phyloP scores from a whole-genome alignment of 2,329 filamentous ascomycete genomes.

The Claviceps sp. region DNA sequence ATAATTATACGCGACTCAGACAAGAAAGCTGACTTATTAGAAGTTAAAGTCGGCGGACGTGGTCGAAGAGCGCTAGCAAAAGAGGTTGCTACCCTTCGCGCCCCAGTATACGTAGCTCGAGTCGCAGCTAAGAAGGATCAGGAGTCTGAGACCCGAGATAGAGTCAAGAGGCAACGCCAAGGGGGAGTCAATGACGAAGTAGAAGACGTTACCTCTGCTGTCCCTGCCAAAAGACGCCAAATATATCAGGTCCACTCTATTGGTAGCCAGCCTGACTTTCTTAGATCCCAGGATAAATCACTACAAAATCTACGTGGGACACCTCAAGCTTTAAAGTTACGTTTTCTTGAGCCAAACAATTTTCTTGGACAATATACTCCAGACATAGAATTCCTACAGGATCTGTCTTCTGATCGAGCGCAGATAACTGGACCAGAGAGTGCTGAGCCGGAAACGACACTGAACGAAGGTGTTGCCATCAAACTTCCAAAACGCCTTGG shows the following conservation, averaged over 20 bases:
- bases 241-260: not conserved
- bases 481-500: not conserved
- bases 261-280: not conserved
- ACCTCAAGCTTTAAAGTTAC: not conserved
- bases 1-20: not conserved
- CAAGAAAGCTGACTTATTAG: not conserved
- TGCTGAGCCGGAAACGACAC: not conserved
- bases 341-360: slow-evolving; percentile 5
- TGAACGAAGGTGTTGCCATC: not conserved
- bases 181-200: not conserved
- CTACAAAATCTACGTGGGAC: not conserved
- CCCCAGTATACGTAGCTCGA: slow-evolving; percentile 35
- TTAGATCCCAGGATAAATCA: not conserved
- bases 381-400: not conserved
- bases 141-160: slow-evolving; percentile 11
- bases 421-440: not conserved
- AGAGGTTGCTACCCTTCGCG: slow-evolving; percentile 34
- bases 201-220: not conserved
- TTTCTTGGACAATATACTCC: slow-evolving; percentile 4
- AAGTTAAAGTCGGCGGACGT: slow-evolving; percentile 17
- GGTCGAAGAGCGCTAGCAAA: slow-evolving; percentile 21
- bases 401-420: not conserved
- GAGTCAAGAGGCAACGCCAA: slow-evolving; percentile 7
- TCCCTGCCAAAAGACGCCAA: not conserved
- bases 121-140: slow-evolving; percentile 19